Conservation (phyloP, 2,329 filamentous ascomycete species). For the Arachnopeziza araneosa region DNA sequence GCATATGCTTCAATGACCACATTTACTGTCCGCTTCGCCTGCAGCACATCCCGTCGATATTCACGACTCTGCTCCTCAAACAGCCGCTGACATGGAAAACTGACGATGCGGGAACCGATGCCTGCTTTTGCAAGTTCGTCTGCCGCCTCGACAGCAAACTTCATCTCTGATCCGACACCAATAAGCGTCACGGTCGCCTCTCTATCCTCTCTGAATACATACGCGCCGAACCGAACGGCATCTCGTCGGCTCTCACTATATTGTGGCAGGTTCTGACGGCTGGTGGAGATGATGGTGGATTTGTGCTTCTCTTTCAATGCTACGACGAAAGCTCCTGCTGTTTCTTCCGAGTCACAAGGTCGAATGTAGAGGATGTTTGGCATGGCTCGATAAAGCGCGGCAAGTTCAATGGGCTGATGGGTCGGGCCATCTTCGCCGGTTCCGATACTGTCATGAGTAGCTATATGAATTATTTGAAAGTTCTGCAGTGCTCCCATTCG, state of each 20-base stretch:
- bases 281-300: conserved; percentile 44
- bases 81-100: conserved; percentile 41
- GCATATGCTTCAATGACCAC: conserved; percentile 58
- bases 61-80: conserved; percentile 39
- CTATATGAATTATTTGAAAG: conserved; percentile 52
- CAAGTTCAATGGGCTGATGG: conserved; percentile 55
- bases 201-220: conserved; percentile 40
- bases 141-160: conserved; percentile 39
- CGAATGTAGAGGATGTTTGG: conserved; percentile 57
- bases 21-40: conserved; percentile 37
- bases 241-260: conserved; percentile 29
- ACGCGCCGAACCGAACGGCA: conserved; percentile 40
- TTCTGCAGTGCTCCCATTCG: conserved; percentile 54
- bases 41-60: conserved; percentile 42
- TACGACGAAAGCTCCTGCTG: conserved; percentile 46
- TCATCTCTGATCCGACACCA: conserved; percentile 35
- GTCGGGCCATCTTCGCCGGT: conserved; percentile 55
- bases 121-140: conserved; percentile 32
- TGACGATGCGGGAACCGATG: conserved; percentile 38
- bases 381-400: conserved; percentile 55
- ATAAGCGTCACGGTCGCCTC: conserved; percentile 41
- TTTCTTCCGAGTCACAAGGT: conserved; percentile 53
- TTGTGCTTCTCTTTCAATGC: conserved; percentile 40
- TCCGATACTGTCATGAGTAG: conserved; percentile 56
- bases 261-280: conserved; percentile 38